Evolutionary conservation across 164 flowering plant genomes (phyloP).

Genomic region (Cinnamomum chago): DNA sequence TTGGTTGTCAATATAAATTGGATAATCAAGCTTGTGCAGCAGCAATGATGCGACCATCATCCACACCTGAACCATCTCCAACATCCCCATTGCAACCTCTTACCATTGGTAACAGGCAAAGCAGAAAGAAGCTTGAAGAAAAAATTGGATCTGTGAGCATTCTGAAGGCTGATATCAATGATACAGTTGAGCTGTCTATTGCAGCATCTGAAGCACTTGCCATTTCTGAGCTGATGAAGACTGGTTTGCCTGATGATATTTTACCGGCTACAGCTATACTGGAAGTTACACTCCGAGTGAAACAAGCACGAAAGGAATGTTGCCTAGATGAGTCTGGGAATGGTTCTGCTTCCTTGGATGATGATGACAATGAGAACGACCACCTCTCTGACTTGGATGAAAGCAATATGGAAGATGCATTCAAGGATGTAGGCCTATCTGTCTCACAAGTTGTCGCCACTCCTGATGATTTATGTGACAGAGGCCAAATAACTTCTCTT

Average conservation of each 20-base stretch:
- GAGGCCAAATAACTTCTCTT: no score
- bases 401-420: conserved; percentile 53
- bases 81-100: conserved; percentile 7
- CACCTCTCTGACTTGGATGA: no score
- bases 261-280: conserved; percentile 41
- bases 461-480: no score
- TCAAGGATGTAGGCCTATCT: conserved; percentile 66
- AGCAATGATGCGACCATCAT: conserved; percentile 6
- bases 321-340: conserved; percentile 22
- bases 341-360: conserved; percentile 12
- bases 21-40: conserved; percentile 1
- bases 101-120: conserved; percentile 8
- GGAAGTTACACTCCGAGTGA: no score
- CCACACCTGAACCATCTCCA: conserved; percentile 8
- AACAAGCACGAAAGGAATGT: no score
- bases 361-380: conserved; percentile 17
- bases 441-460: no score
- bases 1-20: conserved; percentile 4
- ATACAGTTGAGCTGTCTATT: conserved; percentile 66
- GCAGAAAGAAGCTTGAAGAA: conserved; percentile 15
- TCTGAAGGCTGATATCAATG: conserved; percentile 28
- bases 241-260: conserved; percentile 22
- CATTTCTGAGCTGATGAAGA: conserved; percentile 54
- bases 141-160: conserved; percentile 9
- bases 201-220: conserved; percentile 87